phyloP scores from a whole-genome alignment of 2,329 filamentous ascomycete species.

The Cladophialophora psammophila region DNA sequence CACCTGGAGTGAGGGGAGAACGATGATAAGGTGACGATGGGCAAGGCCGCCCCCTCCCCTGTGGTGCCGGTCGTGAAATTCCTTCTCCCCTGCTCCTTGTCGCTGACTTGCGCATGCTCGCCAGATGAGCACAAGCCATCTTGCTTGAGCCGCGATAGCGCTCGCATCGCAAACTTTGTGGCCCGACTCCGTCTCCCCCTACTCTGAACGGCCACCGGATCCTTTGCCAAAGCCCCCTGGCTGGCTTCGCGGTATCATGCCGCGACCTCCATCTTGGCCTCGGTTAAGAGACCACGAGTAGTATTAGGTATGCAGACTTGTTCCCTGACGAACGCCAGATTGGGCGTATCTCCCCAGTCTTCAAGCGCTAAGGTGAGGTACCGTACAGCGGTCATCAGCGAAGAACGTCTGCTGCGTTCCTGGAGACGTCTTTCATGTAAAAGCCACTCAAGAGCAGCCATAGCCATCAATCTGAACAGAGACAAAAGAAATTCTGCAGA shows the following conservation, averaged over 20 bases:
- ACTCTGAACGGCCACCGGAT: background rate
- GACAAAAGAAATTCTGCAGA: background rate
- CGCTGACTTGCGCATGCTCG: constrained; percentile 32
- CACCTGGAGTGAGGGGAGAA: constrained; percentile 23
- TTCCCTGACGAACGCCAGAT: constrained; percentile 21
- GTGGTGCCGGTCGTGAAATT: constrained; percentile 10
- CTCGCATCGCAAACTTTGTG: constrained; percentile 12
- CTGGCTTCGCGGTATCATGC: constrained; percentile 12
- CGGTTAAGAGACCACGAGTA: constrained; percentile 13
- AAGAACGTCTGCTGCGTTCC: background rate
- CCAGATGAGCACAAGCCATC: constrained; percentile 28
- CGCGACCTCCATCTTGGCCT: constrained; percentile 49
- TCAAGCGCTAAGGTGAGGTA: constrained; percentile 31
- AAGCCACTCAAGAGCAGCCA: background rate
- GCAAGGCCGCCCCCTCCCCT: constrained; percentile 23
- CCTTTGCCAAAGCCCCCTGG: background rate
- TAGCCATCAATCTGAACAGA: background rate
- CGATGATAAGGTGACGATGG: constrained; percentile 26
- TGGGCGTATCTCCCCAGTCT: constrained; percentile 16
- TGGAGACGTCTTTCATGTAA: background rate
- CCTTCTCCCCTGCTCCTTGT: constrained; percentile 24
- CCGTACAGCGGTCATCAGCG: constrained; percentile 26
- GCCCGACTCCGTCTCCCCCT: constrained; percentile 49
- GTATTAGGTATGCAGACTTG: constrained; percentile 6
- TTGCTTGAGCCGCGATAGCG: constrained; percentile 26